phyloP scores from a whole-genome alignment of 257 asterid genomes.

The Nicotiana noctiflora region DNA sequence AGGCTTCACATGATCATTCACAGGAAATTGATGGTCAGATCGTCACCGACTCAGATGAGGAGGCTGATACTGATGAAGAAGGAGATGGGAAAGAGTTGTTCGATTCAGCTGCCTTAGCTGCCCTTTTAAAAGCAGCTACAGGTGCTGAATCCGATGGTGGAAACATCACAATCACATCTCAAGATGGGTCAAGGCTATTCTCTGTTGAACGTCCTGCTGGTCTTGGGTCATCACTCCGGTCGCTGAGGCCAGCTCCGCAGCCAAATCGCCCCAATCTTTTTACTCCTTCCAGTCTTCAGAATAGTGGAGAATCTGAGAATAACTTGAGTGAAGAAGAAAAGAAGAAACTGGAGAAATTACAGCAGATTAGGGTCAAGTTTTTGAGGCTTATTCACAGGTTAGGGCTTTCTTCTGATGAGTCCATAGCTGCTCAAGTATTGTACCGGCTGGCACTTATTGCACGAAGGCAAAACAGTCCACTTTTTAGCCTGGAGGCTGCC shows the following conservation, averaged over 20 bases:
- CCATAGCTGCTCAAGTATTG: constrained; percentile 78
- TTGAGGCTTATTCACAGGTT: constrained; percentile 79
- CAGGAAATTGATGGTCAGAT: constrained; percentile 75
- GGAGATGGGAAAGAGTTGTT: constrained; percentile 78
- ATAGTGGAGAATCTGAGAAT: constrained; percentile 47
- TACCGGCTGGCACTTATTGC: constrained; percentile 71
- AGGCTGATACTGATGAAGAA: constrained; percentile 84
- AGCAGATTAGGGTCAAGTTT: constrained; percentile 67
- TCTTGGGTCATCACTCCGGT: constrained; percentile 77
- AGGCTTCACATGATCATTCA: constrained; percentile 36
- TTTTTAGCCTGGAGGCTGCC: constrained; percentile 68
- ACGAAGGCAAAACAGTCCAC: constrained; percentile 65
- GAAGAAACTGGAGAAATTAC: constrained; percentile 77
- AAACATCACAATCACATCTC: constrained; percentile 67
- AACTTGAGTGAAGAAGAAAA: constrained; percentile 83
- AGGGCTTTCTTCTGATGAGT: constrained; percentile 74
- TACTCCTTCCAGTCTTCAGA: constrained; percentile 31
- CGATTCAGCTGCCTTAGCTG: constrained; percentile 91
- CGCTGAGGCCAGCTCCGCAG: constrained; percentile 58
- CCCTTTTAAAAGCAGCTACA: constrained; percentile 87
- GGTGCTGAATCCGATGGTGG: constrained; percentile 77
- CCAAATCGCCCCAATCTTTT: constrained; percentile 51
- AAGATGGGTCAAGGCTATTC: constrained; percentile 90
- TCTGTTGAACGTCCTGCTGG: constrained; percentile 95
- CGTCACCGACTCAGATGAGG: constrained; percentile 92